phyloP scores from a whole-genome alignment of 805 yeast genomes.

The Candida lessepsii region DNA sequence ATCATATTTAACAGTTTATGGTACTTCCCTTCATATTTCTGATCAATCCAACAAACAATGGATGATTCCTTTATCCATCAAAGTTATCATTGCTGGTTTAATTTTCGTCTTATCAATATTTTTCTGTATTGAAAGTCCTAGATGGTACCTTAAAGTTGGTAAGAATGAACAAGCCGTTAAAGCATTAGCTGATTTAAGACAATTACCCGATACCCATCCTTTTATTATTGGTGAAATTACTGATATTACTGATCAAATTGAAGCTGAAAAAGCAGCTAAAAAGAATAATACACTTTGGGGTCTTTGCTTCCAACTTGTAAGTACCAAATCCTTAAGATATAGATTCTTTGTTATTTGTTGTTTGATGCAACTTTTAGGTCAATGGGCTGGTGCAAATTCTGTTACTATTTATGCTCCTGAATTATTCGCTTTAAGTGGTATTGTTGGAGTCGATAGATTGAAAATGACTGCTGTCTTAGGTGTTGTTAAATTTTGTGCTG shows the following conservation, averaged over 20 bases:
- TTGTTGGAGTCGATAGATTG: constrained; percentile 39
- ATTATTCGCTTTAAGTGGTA: constrained; percentile 48
- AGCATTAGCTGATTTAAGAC: constrained; percentile 43
- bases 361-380: constrained; percentile 47
- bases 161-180: constrained; percentile 38
- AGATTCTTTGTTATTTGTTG: constrained; percentile 44
- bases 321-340: constrained; percentile 39
- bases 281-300: constrained; percentile 29
- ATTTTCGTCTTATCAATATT: constrained; percentile 40
- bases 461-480: constrained; percentile 53
- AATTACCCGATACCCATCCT: constrained; percentile 46
- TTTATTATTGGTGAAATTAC: constrained; percentile 49
- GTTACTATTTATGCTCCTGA: constrained; percentile 58
- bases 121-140: constrained; percentile 49
- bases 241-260: constrained; percentile 49
- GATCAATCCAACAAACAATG: constrained; percentile 42
- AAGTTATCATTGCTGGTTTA: constrained; percentile 48
- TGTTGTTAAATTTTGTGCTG: constrained; percentile 49
- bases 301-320: constrained; percentile 24
- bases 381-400: constrained; percentile 61
- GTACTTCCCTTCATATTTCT: constrained; percentile 47
- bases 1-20: constrained; percentile 51
- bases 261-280: constrained; percentile 31
- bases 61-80: constrained; percentile 51
- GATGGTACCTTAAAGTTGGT: constrained; percentile 49